Base-by-base conservation (phyloP, 2,329 filamentous ascomycete species). In the Gnomoniopsis sp. region DNA sequence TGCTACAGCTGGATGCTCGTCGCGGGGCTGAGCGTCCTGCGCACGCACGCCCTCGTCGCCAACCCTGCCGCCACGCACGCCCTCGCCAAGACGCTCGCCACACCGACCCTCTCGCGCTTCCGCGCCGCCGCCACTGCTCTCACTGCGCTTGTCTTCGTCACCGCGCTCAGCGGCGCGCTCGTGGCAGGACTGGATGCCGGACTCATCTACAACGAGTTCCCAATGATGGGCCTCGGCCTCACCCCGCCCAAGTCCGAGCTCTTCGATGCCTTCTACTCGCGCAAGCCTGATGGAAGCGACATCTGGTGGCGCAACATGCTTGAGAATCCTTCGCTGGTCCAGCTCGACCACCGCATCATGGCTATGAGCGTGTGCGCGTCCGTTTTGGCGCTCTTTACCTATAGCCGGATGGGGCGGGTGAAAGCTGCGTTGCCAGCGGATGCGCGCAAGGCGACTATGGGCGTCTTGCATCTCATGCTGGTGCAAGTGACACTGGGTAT, bases 171-270 rank as follows among this genome's bases (percentile, higher is more conserved):
- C 3, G 95, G 93, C 55, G 93, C 88, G 6, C 83, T 99, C 2
- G 95, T 99, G 34, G 95, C 95, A 7, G 95, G 95, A 34, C 87
- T 99, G 15, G 95, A 99, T 70, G 95, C 95, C 10, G 95, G 95
- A 10, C 81, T 99, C 58, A 98, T 99, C 75, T 99, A 99, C 80
- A 99, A 99, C 72, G 92, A 99, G 74, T 98, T 99, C 73, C 95
- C 95, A 7, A 90, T 84, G 75, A 99, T 99, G 95, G 95, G 95
- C 10, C 75, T 85, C 3, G 91, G 92, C 12, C 77, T 96, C 22
- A 82, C 91, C 0, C 93, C 93, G 1, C 93, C 93, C 1, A 85
- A 82, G 69, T 81, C 85, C 11, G 93, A 98, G 76, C 86, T 98
- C 34, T 92, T 91, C 73, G 88, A 93, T 69, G 79, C 84, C 41